Conservation (phyloP, 768 basidiomycete species). For the Plicaturopsis crispa region DNA sequence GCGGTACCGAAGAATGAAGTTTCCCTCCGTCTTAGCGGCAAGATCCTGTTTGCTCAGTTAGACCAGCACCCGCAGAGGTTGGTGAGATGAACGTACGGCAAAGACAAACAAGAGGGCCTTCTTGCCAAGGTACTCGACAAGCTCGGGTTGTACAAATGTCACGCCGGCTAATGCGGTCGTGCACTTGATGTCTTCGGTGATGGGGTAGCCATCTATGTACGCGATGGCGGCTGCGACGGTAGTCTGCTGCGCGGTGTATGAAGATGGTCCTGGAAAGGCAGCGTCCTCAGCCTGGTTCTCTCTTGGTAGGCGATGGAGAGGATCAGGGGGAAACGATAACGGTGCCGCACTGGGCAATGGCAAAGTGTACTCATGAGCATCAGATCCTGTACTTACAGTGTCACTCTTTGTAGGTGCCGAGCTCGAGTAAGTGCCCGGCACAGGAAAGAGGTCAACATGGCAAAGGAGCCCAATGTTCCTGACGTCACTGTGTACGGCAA, state of each 20-base stretch:
- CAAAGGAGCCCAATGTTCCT: constrained; percentile 65
- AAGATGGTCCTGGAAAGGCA: constrained; percentile 1
- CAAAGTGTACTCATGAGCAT: not conserved
- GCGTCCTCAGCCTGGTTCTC: not conserved
- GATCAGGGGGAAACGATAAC: constrained; percentile 15
- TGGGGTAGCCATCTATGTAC: constrained; percentile 28
- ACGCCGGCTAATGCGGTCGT: constrained; percentile 39
- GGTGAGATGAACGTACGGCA: constrained; percentile 33
- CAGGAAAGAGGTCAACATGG: constrained; percentile 70
- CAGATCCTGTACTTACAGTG: not conserved
- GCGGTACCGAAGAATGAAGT: constrained; percentile 42
- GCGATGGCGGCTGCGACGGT: constrained; percentile 32
- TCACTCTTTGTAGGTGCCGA: no score
- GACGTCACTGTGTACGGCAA: constrained; percentile 46
- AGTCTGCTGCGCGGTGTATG: constrained; percentile 7
- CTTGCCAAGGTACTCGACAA: constrained; percentile 31
- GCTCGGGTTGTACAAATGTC: constrained; percentile 31
- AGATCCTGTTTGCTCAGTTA: constrained; percentile 42
- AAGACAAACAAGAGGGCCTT: constrained; percentile 39
- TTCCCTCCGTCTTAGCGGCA: constrained; percentile 41
- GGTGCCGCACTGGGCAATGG: constrained; percentile 4
- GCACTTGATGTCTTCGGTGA: constrained; percentile 43
- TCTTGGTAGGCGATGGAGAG: constrained; percentile 9
- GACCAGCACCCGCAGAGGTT: no score
- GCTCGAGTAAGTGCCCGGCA: no score